A percentile compares a stretch with the other conserved stretches of the same genome.
Conservation (phyloP, 805 yeast species). For the Pichia sporocuriosa region DNA sequence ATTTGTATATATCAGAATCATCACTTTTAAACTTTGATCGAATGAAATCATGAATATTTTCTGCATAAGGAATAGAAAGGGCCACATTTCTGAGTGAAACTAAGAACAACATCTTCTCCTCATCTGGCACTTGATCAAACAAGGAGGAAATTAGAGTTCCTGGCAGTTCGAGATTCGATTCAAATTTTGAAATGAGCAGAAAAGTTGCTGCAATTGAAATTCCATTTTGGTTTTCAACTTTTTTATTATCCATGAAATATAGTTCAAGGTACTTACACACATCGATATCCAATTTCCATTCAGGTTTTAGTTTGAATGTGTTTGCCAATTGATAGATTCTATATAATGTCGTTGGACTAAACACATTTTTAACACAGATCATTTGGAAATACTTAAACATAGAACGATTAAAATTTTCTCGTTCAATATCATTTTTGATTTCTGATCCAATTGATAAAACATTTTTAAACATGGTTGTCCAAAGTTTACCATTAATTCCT, state of each 20-base stretch:
- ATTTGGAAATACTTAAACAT: slow-evolving; percentile 1
- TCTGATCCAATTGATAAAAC: not conserved
- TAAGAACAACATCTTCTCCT: slow-evolving; percentile 1
- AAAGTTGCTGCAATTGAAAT: not conserved
- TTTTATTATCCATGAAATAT: not conserved
- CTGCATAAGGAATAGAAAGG: slow-evolving; percentile 2
- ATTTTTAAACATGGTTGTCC: slow-evolving; percentile 3
- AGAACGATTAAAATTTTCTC: not conserved
- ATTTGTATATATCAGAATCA: not conserved
- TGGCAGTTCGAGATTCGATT: slow-evolving; percentile 2
- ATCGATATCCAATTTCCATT: not conserved
- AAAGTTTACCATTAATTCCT: not conserved
- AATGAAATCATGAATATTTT: not conserved
- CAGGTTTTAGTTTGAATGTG: not conserved
- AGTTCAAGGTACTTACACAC: slow-evolving; percentile 1
- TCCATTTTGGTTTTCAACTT: not conserved
- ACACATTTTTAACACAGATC: not conserved
- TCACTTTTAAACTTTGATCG: not conserved
- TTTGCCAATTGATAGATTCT: slow-evolving; percentile 4
- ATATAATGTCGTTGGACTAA: not conserved
- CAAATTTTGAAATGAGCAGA: not conserved
- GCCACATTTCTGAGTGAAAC: not conserved
- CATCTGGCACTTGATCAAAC: not conserved
- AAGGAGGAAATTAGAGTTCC: not conserved
- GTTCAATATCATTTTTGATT: not conserved